A percentile compares a stretch with the other conserved stretches of the same genome.
These are phyloP conservation scores for Castanea crenata DNA, from an alignment of 306 rosid genomes.

Conservation along the genomic window DNA sequence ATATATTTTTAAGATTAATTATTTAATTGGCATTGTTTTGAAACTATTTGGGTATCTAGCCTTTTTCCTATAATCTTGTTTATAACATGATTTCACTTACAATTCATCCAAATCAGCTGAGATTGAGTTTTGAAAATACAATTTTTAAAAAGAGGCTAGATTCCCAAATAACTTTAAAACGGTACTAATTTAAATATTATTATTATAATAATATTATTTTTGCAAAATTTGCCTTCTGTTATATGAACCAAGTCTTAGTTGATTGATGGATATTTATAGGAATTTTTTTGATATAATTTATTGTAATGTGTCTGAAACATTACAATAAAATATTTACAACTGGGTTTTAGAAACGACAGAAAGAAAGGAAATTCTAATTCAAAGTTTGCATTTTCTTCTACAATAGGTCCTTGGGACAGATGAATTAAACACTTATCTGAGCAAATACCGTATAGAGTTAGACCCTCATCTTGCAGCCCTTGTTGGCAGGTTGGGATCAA, in stretches of 20 bases:
- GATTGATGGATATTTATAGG: background rate
- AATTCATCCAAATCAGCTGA: no score
- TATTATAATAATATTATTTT: no score
- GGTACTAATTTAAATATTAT: no score
- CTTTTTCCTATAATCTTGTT: no score
- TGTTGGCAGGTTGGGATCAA: conserved; percentile 67
- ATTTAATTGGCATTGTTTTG: no score
- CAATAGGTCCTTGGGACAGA: conserved; percentile 90
- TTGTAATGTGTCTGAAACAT: background rate
- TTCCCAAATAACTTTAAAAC: no score
- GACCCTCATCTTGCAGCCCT: conserved; percentile 83
- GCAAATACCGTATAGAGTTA: conserved; percentile 76
- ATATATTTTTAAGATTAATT: no score
- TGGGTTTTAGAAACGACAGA: conserved; percentile 8
- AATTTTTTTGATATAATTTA: background rate
- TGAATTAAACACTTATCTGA: conserved; percentile 67
- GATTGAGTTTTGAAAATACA: no score
- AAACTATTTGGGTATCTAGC: no score
- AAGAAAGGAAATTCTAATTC: conserved; percentile 12
- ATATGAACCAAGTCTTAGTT: background rate
- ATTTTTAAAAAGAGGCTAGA: no score
- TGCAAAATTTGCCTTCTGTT: no score
- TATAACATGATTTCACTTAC: no score
- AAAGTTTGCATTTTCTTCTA: conserved; percentile 20
- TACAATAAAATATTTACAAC: conserved; percentile 3